A percentile compares a stretch with the other conserved stretches of the same genome.
phyloP scores from a whole-genome alignment of 1,139 yeast genomes.

The Yamadazyma trypodendri region DNA sequence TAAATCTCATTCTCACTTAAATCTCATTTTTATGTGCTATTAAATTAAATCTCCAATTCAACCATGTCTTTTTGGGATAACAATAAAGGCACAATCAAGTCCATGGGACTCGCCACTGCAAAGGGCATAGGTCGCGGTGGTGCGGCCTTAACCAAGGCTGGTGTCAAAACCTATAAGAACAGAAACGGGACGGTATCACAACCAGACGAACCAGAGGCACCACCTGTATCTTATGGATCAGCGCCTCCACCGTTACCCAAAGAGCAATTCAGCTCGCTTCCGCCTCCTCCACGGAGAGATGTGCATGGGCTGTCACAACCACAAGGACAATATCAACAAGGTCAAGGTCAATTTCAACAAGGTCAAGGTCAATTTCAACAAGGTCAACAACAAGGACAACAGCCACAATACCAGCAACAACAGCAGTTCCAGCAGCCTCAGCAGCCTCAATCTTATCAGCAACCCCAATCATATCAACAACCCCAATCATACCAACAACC shows the following conservation, averaged over 20 bases:
- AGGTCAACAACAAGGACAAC: constrained; percentile 3
- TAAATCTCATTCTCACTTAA: no score
- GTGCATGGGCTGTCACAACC: no score
- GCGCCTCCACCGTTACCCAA: constrained; percentile 16
- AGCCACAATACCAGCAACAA: constrained; percentile 3
- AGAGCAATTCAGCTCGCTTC: constrained; percentile 28
- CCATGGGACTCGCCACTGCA: constrained; percentile 46
- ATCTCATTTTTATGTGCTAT: no score
- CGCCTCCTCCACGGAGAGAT: constrained; percentile 40
- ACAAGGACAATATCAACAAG: constrained; percentile 1
- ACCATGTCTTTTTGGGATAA: constrained; percentile 52
- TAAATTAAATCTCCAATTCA: no score
- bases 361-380: constrained; percentile 9
- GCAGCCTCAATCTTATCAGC: not conserved
- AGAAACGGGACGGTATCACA: constrained; percentile 19
- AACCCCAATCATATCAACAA: not conserved
- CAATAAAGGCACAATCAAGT: constrained; percentile 48
- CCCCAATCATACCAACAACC: constrained; percentile 4
- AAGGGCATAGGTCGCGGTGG: constrained; percentile 52
- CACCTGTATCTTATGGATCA: constrained; percentile 2
- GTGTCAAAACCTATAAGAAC: constrained; percentile 47
- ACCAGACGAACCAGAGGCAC: constrained; percentile 3
- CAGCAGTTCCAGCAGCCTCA: not conserved
- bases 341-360: constrained; percentile 6
- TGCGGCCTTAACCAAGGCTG: constrained; percentile 48